Conservation (phyloP, 75 land plant species). For the Larix kaempferi region DNA sequence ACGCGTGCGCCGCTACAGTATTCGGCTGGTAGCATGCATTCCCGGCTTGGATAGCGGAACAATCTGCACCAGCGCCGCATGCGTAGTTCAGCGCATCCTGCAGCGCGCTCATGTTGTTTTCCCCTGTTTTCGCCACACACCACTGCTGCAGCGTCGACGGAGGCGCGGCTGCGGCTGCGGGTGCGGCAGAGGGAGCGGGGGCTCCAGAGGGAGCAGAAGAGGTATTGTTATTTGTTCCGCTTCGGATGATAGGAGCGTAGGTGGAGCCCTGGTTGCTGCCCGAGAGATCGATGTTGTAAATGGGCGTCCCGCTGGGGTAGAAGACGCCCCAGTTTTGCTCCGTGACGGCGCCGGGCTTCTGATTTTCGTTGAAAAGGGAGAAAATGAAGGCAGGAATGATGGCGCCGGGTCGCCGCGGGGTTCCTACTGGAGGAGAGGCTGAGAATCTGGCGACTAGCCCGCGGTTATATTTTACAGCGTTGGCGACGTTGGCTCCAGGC, state of each 20-base stretch:
- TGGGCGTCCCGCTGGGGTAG: conserved; percentile 39
- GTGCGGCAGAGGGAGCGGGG: conserved; percentile 15
- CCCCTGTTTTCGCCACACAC: conserved; percentile 62
- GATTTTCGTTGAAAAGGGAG: conserved; percentile 67
- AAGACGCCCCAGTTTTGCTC: conserved; percentile 78
- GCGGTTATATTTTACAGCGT: conserved; percentile 55
- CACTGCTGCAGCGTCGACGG: conserved; percentile 28
- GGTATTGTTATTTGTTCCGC: too few species aligned
- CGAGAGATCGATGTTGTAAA: conserved; percentile 19
- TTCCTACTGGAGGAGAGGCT: conserved; percentile 50
- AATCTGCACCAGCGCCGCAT: conserved; percentile 80
- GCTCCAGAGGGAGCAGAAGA: too few species aligned
- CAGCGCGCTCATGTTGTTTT: conserved; percentile 17
- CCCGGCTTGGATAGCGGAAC: conserved; percentile 41
- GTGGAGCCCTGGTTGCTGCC: conserved; percentile 33
- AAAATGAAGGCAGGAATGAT: conserved; percentile 74
- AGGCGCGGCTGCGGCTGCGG: neutral
- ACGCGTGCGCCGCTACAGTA: conserved; percentile 49
- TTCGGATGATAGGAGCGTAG: too few species aligned
- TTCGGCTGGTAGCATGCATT: conserved; percentile 61
- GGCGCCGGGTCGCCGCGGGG: conserved; percentile 61
- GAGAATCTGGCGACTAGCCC: conserved; percentile 48
- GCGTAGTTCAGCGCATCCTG: conserved; percentile 52
- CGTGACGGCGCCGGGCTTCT: conserved; percentile 48
- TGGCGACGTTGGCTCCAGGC: conserved; percentile 33